Conservation (phyloP, 352 stramenopile genomes). For the Phytopythium sindhum region DNA sequence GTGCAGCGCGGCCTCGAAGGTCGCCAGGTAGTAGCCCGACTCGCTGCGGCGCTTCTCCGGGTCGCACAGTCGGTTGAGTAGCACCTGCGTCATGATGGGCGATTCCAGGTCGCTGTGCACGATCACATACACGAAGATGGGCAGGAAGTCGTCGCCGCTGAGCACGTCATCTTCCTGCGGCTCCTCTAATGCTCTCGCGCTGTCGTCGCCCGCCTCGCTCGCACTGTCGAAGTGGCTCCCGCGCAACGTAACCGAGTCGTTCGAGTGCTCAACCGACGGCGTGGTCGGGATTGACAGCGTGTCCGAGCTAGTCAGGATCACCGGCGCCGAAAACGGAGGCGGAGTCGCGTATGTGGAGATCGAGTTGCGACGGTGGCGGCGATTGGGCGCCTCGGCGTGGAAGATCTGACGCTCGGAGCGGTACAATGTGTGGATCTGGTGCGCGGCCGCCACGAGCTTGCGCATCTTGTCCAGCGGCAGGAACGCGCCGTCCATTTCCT, state of each 20-base stretch:
- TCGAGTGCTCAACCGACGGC: not conserved
- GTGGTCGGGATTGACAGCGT: conserved; percentile 7
- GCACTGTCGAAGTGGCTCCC: not conserved
- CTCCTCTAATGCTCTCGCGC: conserved; percentile 9
- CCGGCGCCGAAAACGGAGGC: not conserved
- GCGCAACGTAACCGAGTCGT: not conserved
- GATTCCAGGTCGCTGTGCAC: conserved; percentile 72
- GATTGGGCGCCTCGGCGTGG: conserved; percentile 19
- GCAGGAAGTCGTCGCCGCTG: conserved; percentile 82
- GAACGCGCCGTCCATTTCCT: conserved; percentile 81
- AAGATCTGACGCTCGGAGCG: conserved; percentile 57
- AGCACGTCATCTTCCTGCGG: conserved; percentile 61
- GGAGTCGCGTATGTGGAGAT: conserved; percentile 8
- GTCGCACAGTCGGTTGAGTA: conserved; percentile 81
- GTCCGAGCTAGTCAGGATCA: conserved; percentile 1
- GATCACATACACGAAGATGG: conserved; percentile 90
- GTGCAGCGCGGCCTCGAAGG: conserved; percentile 76
- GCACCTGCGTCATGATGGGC: conserved; percentile 77
- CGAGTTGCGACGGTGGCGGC: conserved; percentile 39
- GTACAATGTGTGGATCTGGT: conserved; percentile 74
- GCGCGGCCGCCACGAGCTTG: conserved; percentile 66
- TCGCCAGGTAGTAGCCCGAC: conserved; percentile 86
- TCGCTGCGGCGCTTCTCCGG: conserved; percentile 82
- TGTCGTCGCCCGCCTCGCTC: conserved; percentile 11
- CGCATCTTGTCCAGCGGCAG: conserved; percentile 82